Percentiles rank a stretch among this genome's conserved stretches.
Evolutionary conservation across 2,329 filamentous ascomycete species (phyloP).

Genomic region (Pseudogymnoascus sp.): DNA sequence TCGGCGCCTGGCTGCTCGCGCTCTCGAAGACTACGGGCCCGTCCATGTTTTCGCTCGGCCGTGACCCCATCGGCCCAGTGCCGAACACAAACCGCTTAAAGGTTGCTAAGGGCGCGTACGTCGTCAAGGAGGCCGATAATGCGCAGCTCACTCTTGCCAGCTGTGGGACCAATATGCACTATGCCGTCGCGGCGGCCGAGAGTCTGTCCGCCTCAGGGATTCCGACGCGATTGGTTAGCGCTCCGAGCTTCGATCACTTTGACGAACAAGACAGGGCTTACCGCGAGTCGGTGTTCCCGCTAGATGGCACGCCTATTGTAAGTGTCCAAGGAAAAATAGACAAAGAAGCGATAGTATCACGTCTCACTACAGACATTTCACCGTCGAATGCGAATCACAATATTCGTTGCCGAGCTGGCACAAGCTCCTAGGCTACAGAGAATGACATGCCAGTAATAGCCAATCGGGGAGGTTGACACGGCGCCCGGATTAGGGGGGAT

Average conservation of each 20-base stretch:
- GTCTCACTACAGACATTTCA: not conserved
- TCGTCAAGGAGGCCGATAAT: not conserved
- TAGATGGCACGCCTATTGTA: not conserved
- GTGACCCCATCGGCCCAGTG: not conserved
- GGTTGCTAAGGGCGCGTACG: not conserved
- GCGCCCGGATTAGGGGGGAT: not conserved
- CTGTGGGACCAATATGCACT: not conserved
- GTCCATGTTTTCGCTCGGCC: not conserved
- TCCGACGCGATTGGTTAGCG: not conserved
- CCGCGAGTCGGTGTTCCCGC: not conserved
- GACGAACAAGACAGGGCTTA: not conserved
- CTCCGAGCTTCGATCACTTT: not conserved
- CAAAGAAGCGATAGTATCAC: no score
- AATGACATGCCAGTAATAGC: not conserved
- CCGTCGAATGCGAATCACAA: not conserved
- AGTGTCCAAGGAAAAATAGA: no score
- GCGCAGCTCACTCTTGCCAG: not conserved
- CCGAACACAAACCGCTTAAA: not conserved
- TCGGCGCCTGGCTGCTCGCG: constrained; percentile 40
- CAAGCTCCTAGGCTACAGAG: not conserved
- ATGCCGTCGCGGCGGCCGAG: not conserved
- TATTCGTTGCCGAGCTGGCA: not conserved
- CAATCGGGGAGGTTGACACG: not conserved
- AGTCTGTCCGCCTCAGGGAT: not conserved
- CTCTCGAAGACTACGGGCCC: constrained; percentile 16